Evolutionary conservation across 805 yeast genomes (phyloP), one percentile per base, ranked within the genome.

Genomic region (Ogataea nonfermentans): DNA sequence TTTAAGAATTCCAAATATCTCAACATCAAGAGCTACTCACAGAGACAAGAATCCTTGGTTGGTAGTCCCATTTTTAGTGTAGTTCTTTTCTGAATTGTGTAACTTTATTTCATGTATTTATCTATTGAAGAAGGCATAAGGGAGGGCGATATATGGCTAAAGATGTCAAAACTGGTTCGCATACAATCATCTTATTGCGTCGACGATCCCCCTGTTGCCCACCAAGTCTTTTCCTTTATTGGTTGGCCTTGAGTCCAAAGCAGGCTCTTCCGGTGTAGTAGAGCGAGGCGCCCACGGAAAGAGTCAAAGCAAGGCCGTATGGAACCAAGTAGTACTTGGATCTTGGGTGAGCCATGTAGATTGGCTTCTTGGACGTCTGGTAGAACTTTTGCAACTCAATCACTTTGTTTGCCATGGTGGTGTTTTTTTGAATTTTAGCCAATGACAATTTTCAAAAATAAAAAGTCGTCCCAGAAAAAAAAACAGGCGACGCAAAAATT

Each of bases 271-370:
- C 85, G 41, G 77, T 61, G 76, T 79, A 84, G 70, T 67, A 76
- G 53, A 81, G 70, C 46, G 93, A 83, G 45, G 76, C 74, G 44
- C 71, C 72, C 36, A 86, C 77, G 49, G 86, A 70, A 46, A 81
- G 72, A 40, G 85, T 68, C 65, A 85, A 81, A 46, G 80, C 70
- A 47, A 85, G 86, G 70, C 74, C 81, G 76, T 79, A 86, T 60
- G 95, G 95, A 68, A 79, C 81, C 51, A 85, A 74, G 61, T 81
- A 65, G 56, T 73, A 68, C 67, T 83, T 83, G 51, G 93, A 77
- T 61, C 79, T 76, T 59, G 84, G 84, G 63, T 74, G 77, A 24
- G 65, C 59, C 44, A 54, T 33, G 79, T 77, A 78, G 55, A 77
- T 63, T 53, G 81, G 81, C 62, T 78, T 78, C 40, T 68, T 63